Conservation (phyloP, 306 rosid species). For the Pyrus communis region DNA sequence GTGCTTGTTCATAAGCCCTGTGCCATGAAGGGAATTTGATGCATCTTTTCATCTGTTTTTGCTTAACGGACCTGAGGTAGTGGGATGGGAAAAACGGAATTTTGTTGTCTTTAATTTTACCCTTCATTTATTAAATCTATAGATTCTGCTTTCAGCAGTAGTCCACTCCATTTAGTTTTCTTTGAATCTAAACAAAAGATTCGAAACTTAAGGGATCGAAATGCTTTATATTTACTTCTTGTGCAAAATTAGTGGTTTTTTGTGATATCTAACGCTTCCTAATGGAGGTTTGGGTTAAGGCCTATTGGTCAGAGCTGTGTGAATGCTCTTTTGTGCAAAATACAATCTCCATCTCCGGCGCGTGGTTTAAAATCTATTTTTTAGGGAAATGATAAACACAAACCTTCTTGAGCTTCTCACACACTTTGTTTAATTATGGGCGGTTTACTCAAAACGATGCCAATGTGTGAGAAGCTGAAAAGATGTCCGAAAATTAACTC, state of each 20-base stretch:
- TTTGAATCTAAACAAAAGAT: not conserved
- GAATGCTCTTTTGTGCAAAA: not conserved
- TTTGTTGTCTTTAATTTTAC: not conserved
- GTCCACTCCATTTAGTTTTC: not conserved
- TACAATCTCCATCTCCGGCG: too few relatives aligned
- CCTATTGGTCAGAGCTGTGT: not conserved
- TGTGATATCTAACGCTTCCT: not conserved
- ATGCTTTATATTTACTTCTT: not conserved
- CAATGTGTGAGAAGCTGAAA: too few relatives aligned
- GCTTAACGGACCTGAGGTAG: not conserved
- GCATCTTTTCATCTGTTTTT: not conserved
- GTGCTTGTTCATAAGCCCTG: slow-evolving; percentile 14
- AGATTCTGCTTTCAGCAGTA: not conserved
- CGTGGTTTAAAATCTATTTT: too few relatives aligned
- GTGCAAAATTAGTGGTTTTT: not conserved
- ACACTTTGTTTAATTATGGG: too few relatives aligned
- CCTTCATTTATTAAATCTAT: not conserved
- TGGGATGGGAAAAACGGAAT: not conserved
- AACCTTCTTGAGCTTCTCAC: too few relatives aligned
- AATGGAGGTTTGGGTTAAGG: too few relatives aligned
- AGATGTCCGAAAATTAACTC: too few relatives aligned
- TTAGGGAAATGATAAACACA: too few relatives aligned
- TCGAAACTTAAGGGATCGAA: not conserved
- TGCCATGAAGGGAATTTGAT: slow-evolving; percentile 4
- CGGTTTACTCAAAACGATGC: too few relatives aligned